phyloP scores from a whole-genome alignment of 805 yeast genomes.

The Ogataea corticis region DNA sequence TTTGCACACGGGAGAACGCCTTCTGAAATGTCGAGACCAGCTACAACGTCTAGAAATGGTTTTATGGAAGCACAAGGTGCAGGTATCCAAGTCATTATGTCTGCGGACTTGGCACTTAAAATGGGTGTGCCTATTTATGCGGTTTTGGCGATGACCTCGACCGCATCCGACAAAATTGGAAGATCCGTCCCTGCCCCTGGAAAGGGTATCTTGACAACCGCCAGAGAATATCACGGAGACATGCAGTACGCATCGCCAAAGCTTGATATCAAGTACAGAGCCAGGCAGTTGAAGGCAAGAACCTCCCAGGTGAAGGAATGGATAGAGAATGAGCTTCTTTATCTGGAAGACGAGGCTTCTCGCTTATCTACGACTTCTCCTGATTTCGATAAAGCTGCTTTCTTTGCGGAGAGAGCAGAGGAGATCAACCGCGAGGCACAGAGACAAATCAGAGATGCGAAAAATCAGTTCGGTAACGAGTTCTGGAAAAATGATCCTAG shows the following conservation, averaged over 20 bases:
- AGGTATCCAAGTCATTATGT: constrained; percentile 96
- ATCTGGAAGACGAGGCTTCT: constrained; percentile 69
- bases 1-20: constrained; percentile 96
- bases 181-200: constrained; percentile 99
- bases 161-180: constrained; percentile 98
- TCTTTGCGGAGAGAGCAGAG: constrained; percentile 80
- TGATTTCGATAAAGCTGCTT: constrained; percentile 52
- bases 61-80: constrained; percentile 99
- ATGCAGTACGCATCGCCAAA: constrained; percentile 77
- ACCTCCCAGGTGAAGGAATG: constrained; percentile 74
- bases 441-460: constrained; percentile 84
- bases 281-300: constrained; percentile 84
- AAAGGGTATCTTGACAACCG: constrained; percentile 97
- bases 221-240: constrained; percentile 86
- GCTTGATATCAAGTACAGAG: constrained; percentile 89
- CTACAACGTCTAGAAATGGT: constrained; percentile 94
- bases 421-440: constrained; percentile 83
- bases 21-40: constrained; percentile 97
- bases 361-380: constrained; percentile 46
- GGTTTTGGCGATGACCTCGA: constrained; percentile 88
- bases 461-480: constrained; percentile 92
- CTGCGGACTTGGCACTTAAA: constrained; percentile 86
- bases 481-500: constrained; percentile 89
- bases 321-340: constrained; percentile 79
- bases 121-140: constrained; percentile 99